Base-by-base conservation (phyloP, 116 monocot species). In the Posidonia oceanica region DNA sequence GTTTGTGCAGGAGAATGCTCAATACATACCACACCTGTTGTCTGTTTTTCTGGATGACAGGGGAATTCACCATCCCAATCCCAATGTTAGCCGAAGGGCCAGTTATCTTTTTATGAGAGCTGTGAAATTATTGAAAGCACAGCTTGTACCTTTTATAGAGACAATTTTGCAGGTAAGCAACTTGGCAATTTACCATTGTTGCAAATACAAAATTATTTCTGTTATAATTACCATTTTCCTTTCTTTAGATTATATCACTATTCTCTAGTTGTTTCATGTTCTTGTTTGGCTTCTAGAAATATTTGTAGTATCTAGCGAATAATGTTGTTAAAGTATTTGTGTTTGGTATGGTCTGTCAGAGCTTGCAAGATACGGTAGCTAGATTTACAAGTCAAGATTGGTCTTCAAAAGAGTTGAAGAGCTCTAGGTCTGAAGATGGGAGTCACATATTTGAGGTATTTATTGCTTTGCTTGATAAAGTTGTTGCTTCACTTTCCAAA, bases 401-500 rank as follows among this genome's bases (percentile, higher is more conserved):
- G 88, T 76, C 72, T 65, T 76, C 81, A 3, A 95, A 84, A 76
- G 81, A 85, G 51, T 52, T 77, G 13, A 88, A 84, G 73, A 77
- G 57, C 74, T 72, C 82, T 66, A 79, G 83, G 71, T 84, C 83
- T 60, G 95, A 95, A 81, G 91, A 95, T 75, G 95, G 91, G 15
- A 88, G 88, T 77, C 86, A 95, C 68, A 86, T 78, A 72, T 95
- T 95, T 83, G 95, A 95, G 88, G 95, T 94, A 83, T 39, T 54
- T 36, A 4, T 63, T 48, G 13, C 41, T 66, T 42, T 66, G 18
- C 2, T 20, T 17, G 16, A 3, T 42, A 21, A 41, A 13, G 41
- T 41, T 44, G 44, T 66, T 48, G 15, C 48, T 66, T 39, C 1
- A 18, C 41, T 42, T 15, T 66, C 3, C 2, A 1, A 42, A 66